These are phyloP conservation scores for Xylariaceae sp. DNA, from an alignment of 2,329 filamentous ascomycete species.

Conservation along the genomic window DNA sequence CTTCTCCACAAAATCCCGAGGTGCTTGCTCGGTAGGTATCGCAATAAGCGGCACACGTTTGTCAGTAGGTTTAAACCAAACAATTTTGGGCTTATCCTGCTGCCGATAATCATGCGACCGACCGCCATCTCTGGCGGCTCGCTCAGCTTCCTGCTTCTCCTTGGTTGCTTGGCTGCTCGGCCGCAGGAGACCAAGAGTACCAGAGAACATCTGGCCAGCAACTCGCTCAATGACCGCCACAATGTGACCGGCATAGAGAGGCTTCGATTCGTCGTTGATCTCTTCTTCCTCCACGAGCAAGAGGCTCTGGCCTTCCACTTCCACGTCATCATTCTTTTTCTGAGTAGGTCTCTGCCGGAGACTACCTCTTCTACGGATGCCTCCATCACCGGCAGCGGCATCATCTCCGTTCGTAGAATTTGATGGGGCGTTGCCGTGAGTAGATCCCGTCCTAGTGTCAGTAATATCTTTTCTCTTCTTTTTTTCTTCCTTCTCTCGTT, in stretches of 20 bases:
- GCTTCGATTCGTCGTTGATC: slow-evolving; percentile 98
- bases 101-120: slow-evolving; percentile 80
- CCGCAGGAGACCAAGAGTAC: slow-evolving; percentile 88
- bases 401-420: slow-evolving; percentile 66
- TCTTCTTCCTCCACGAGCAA: slow-evolving; percentile 98
- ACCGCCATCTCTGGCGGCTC: slow-evolving; percentile 84
- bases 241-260: slow-evolving; percentile 93
- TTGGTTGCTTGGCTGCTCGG: slow-evolving; percentile 98
- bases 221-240: slow-evolving; percentile 97
- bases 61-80: slow-evolving; percentile 99
- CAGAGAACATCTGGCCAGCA: slow-evolving; percentile 98
- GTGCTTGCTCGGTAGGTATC: slow-evolving; percentile 97
- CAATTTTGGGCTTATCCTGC: slow-evolving; percentile 98
- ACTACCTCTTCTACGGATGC: slow-evolving; percentile 90
- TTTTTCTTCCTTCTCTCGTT: slow-evolving; percentile 99
- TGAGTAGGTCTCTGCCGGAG: slow-evolving; percentile 95
- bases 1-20: slow-evolving; percentile 96
- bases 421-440: slow-evolving; percentile 72
- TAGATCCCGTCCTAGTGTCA: slow-evolving; percentile 81
- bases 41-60: slow-evolving; percentile 98
- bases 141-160: slow-evolving; percentile 98
- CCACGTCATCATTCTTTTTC: slow-evolving; percentile 99
- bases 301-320: slow-evolving; percentile 96
- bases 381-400: slow-evolving; percentile 72
- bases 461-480: slow-evolving; percentile 99